Evolutionary conservation across 78 protist species (phyloP).

Genomic region (Diacronema lutheri): DNA sequence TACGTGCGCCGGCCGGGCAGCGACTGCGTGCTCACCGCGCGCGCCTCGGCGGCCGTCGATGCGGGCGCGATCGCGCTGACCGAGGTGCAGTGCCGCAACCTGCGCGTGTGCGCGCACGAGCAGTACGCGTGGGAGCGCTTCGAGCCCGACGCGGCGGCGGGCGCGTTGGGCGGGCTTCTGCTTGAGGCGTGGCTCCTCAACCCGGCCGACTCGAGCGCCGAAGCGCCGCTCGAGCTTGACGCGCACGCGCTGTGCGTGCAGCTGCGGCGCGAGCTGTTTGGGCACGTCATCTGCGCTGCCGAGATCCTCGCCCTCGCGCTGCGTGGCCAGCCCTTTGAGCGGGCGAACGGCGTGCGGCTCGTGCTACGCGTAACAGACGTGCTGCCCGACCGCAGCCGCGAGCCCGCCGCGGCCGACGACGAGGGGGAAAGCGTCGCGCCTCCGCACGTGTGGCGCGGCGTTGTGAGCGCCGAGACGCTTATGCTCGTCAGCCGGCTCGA

Average conservation of each 20-base stretch:
- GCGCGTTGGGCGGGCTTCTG: background rate
- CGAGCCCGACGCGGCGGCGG: background rate
- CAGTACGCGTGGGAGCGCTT: background rate
- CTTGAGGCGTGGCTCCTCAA: background rate
- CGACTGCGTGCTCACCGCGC: slow-evolving; percentile 1
- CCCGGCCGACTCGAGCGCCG: background rate
- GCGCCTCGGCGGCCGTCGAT: background rate
- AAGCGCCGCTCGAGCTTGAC: background rate
- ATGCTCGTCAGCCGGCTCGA: too few relatives aligned
- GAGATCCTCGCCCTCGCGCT: background rate
- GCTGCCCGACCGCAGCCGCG: background rate
- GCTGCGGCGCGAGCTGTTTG: background rate
- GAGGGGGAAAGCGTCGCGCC: background rate
- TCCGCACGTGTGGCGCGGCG: too few relatives aligned
- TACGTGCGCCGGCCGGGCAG: slow-evolving; percentile 4
- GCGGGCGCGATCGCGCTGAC: background rate
- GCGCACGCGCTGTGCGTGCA: background rate
- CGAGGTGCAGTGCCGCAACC: slow-evolving; percentile 1
- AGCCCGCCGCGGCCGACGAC: background rate
- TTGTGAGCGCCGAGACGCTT: background rate
- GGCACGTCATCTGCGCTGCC: background rate
- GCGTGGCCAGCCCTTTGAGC: too few relatives aligned
- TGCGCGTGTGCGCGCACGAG: slow-evolving; percentile 12
- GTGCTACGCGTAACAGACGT: slow-evolving; percentile 4
- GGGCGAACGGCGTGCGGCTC: background rate